Base-by-base conservation (phyloP, 169 alveolate genomes). In the Plasmodium gonderi region DNA sequence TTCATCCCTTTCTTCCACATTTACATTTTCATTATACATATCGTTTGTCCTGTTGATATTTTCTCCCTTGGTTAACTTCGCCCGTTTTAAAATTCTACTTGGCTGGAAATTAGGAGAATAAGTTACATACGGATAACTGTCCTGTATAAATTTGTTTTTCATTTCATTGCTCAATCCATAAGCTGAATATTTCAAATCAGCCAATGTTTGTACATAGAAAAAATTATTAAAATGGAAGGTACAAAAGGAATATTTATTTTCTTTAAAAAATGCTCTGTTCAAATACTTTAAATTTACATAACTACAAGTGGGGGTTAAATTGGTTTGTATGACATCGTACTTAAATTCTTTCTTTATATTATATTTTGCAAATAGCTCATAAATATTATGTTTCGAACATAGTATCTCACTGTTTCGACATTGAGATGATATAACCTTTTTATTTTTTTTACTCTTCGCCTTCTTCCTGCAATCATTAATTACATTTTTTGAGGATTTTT, bases 121-220 rank as follows among this genome's bases (percentile, higher is more conserved):
- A 0, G 81, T 90, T 17, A 60, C 49, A 45, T 77, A 90, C 38
- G 94, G 91, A 29, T 49, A 65, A 51, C 94, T 90, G 69, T 90
- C 94, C 12, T 26, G 17, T 69, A 90, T 36, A 78, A 36, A 90
- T 45, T 90, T 65, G 0, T 78, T 9, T 69, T 69, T 78, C 94
- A 77, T 90, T 36, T 76, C 38, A 6, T 77, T 54, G 14, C 72
- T 42, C 80, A 78, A 49, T 33, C 49, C 54, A 78, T 76, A 78
- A 0, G 94, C 38, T n/a, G 94, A 76, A 31, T 33, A 14, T 44
- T 64, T 79, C 44, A 90, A 33, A 78, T 90, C 77, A 51, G 72
- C 72, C 29, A 90, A 36, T 2, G 94, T 77, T 90, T 90, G 91
- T 47, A 90, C 90, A 90, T 90, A 90, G 74, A 44, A 85, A 75